Conservation (phyloP, 2,329 filamentous ascomycete species). For the Microsporum audouinii region DNA sequence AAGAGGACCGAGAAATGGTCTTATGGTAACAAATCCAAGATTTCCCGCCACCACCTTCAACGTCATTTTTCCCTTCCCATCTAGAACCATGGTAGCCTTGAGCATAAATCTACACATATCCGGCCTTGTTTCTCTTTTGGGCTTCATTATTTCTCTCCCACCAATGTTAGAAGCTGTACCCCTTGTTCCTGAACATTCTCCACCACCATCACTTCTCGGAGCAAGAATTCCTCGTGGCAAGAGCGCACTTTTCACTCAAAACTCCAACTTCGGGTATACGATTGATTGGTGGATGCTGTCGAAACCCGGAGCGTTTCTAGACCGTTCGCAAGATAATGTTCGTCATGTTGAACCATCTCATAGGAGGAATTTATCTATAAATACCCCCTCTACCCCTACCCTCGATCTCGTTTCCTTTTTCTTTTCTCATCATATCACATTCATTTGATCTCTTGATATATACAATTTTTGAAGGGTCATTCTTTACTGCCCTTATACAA, state of each 20-base stretch:
- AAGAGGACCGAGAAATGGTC: background rate
- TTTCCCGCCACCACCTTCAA: background rate
- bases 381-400: constrained; percentile 8
- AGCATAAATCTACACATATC: background rate
- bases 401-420: background rate
- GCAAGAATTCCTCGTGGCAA: background rate
- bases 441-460: constrained; percentile 4
- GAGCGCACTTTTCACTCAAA: background rate
- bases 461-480: constrained; percentile 6
- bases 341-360: background rate
- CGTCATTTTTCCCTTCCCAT: background rate
- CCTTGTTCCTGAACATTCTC: constrained; percentile 3
- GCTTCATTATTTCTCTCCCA: background rate
- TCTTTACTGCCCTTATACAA: constrained; percentile 8
- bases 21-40: background rate
- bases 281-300: background rate
- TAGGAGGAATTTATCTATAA: constrained; percentile 12
- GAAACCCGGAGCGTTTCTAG: background rate
- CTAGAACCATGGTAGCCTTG: background rate
- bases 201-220: background rate
- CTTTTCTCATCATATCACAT: constrained; percentile 7
- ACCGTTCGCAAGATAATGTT: background rate
- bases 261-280: background rate
- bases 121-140: background rate
- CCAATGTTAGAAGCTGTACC: background rate